Evolutionary conservation across 139 green algal genomes (phyloP).

Genomic region (Chlamydomonas urium): DNA sequence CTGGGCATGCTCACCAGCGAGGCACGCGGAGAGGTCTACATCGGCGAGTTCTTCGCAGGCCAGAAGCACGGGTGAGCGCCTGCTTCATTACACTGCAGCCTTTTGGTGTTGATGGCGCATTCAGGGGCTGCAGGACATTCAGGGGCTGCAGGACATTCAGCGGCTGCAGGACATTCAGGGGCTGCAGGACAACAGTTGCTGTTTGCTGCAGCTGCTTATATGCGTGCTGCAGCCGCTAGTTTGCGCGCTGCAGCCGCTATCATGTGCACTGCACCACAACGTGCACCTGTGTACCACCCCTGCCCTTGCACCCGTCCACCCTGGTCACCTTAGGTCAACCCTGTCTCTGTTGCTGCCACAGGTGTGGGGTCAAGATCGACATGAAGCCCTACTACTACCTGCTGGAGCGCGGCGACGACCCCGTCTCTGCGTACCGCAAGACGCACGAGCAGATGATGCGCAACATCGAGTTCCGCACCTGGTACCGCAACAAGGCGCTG

Average conservation of each 20-base stretch:
- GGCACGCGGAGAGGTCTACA: slow-evolving; percentile 60
- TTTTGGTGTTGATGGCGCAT: too few relatives aligned
- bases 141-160: too few relatives aligned
- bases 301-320: too few relatives aligned
- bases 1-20: slow-evolving; percentile 70
- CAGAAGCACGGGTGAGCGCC: slow-evolving; percentile 65
- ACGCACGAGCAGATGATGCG: slow-evolving; percentile 48
- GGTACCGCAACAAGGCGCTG: slow-evolving; percentile 41
- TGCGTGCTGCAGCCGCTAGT: slow-evolving; percentile 2
- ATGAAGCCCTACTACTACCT: slow-evolving; percentile 65
- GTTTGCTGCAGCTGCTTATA: background rate
- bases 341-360: slow-evolving; percentile 20
- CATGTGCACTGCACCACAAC: too few relatives aligned
- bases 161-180: too few relatives aligned
- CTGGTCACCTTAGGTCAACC: background rate
- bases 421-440: slow-evolving; percentile 45
- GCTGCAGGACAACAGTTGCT: background rate
- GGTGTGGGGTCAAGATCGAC: slow-evolving; percentile 67
- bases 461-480: slow-evolving; percentile 57
- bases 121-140: too few relatives aligned
- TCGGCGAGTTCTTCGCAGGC: slow-evolving; percentile 75
- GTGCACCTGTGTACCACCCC: too few relatives aligned
- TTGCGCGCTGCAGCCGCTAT: too few relatives aligned
- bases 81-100: background rate
- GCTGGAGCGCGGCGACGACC: slow-evolving; percentile 54